Evolutionary conservation across 2,329 filamentous ascomycete species (phyloP).

Genomic region (Colletotrichum aenigma): DNA sequence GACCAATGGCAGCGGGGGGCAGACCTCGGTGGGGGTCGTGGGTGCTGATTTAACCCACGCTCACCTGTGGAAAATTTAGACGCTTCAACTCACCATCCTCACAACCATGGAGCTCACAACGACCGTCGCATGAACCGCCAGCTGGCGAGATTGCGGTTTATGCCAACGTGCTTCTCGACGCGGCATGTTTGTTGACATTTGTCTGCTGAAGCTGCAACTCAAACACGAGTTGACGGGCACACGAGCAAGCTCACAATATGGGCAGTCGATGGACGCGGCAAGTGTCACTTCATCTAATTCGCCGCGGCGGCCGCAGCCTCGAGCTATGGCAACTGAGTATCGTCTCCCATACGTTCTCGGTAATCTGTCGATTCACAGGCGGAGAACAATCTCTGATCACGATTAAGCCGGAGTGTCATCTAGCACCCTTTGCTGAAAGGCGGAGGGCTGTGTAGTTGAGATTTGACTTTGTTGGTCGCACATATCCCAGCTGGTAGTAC

Average conservation of each 20-base stretch:
- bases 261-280: neutral
- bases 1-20: neutral
- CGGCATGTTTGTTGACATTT: neutral
- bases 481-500: conserved; percentile 46
- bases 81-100: neutral
- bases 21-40: neutral
- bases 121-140: neutral
- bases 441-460: conserved; percentile 80
- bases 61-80: neutral
- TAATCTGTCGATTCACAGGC: conserved; percentile 76
- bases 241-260: neutral
- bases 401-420: conserved; percentile 99
- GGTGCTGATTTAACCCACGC: conserved; percentile 3
- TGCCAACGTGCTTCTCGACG: neutral
- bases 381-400: conserved; percentile 78
- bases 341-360: conserved; percentile 75
- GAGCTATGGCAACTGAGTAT: conserved; percentile 66
- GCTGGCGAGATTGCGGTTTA: neutral
- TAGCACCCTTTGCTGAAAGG: conserved; percentile 82
- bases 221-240: neutral
- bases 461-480: conserved; percentile 96
- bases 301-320: conserved; percentile 61
- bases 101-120: neutral
- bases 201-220: neutral
- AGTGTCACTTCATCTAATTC: conserved; percentile 21